Evolutionary conservation across 2,329 filamentous ascomycete genomes (phyloP).

Genomic region (Alternaria hordeiaustralica): DNA sequence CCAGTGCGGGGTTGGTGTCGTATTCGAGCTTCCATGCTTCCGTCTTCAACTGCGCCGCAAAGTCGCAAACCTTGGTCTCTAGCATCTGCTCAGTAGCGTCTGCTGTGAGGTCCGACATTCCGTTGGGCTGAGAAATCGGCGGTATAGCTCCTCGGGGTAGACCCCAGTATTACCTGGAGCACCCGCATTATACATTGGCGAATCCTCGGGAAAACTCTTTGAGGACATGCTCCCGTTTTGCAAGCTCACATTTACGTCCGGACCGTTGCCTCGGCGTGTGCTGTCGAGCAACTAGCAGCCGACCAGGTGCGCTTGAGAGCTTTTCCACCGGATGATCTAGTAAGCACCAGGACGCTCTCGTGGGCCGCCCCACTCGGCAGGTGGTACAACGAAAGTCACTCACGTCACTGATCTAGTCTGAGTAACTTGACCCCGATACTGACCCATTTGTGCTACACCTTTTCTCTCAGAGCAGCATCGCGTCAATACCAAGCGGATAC

Average conservation of each 20-base stretch:
- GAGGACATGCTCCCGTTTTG: conserved; percentile 3
- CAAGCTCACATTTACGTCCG: not conserved
- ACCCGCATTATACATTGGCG: conserved; percentile 18
- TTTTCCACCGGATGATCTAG: conserved; percentile 12
- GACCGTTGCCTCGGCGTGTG: conserved; percentile 11
- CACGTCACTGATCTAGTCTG: conserved; percentile 12
- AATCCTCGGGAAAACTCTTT: conserved; percentile 26
- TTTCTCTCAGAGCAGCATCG: conserved; percentile 1
- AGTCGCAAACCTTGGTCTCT: conserved; percentile 13
- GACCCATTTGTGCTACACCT: conserved; percentile 3
- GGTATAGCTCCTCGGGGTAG: conserved; percentile 1
- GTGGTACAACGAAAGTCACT: conserved; percentile 13
- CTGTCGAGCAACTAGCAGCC: not conserved
- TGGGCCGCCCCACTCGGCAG: conserved; percentile 10
- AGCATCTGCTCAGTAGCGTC: conserved; percentile 7
- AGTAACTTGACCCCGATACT: conserved; percentile 5
- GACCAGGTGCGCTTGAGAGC: not conserved
- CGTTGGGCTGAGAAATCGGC: conserved; percentile 16
- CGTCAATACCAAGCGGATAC: conserved; percentile 8
- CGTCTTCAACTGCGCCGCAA: conserved; percentile 18
- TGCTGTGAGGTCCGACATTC: conserved; percentile 2
- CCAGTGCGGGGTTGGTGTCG: conserved; percentile 37
- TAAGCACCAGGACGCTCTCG: conserved; percentile 7
- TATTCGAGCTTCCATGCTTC: conserved; percentile 27
- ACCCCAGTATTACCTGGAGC: conserved; percentile 2